Conservation (phyloP, 306 rosid genomes). For the Cucumis melo region DNA sequence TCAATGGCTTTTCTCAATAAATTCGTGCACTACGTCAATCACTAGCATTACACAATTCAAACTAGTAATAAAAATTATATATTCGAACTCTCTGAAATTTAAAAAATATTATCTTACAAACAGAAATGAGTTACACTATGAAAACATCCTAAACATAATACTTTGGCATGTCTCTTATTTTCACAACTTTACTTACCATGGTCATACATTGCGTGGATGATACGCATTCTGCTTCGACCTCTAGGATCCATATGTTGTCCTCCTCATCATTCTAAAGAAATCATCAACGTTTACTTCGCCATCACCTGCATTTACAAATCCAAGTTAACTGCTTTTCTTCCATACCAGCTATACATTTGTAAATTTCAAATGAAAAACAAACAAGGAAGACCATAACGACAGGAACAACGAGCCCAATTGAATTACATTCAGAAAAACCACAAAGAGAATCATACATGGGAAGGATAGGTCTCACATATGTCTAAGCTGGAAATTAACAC, state of each 20-base stretch:
- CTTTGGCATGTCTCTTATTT: slow-evolving; percentile 1
- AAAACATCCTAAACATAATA: background rate
- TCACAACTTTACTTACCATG: background rate
- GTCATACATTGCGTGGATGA: background rate
- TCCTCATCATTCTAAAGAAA: slow-evolving; percentile 45
- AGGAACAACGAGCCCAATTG: too few species aligned
- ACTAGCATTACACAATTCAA: background rate
- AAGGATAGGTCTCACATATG: too few species aligned
- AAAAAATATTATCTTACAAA: background rate
- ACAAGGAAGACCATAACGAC: too few species aligned
- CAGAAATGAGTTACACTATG: background rate
- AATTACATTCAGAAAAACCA: too few species aligned
- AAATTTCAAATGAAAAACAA: too few species aligned
- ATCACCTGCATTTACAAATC: slow-evolving; percentile 28
- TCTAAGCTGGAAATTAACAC: too few species aligned
- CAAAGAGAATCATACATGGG: too few species aligned
- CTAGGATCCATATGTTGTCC: slow-evolving; percentile 27
- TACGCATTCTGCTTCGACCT: slow-evolving; percentile 1
- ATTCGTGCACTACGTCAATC: background rate
- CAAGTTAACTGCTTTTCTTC: background rate
- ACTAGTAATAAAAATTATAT: background rate
- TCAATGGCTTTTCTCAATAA: background rate
- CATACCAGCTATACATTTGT: background rate
- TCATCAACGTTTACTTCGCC: slow-evolving; percentile 45
- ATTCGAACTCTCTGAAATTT: background rate